Conservation (phyloP, 352 stramenopile species). For the Globisporangium ultimum region DNA sequence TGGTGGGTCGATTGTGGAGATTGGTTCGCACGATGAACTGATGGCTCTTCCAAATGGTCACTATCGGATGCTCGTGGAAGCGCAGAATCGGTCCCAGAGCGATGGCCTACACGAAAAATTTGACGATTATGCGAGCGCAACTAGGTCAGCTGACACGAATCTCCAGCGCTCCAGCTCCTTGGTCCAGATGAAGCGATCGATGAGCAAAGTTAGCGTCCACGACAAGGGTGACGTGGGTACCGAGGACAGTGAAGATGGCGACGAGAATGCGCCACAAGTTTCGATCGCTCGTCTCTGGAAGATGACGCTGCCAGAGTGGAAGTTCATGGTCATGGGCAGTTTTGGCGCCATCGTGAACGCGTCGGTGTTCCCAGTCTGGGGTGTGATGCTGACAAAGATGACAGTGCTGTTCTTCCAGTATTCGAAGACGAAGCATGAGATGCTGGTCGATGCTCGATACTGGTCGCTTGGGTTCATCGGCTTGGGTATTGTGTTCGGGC, state of each 20-base stretch:
- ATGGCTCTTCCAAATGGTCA: slow-evolving; percentile 43
- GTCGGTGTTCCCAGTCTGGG: slow-evolving; percentile 45
- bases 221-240: slow-evolving; percentile 5
- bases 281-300: slow-evolving; percentile 36
- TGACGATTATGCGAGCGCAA: slow-evolving; percentile 1
- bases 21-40: slow-evolving; percentile 91
- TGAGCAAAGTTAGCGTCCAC: too few relatives aligned
- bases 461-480: slow-evolving; percentile 32
- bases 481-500: slow-evolving; percentile 37
- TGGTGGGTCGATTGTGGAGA: slow-evolving; percentile 88
- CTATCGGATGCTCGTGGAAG: slow-evolving; percentile 36
- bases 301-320: slow-evolving; percentile 38
- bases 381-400: slow-evolving; percentile 53
- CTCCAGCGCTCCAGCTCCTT: too few relatives aligned
- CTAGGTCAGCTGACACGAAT: too few relatives aligned
- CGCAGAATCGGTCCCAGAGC: slow-evolving; percentile 10
- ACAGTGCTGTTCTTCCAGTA: slow-evolving; percentile 47
- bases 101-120: too few relatives aligned
- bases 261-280: too few relatives aligned
- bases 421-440: slow-evolving; percentile 26
- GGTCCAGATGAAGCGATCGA: too few relatives aligned
- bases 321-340: slow-evolving; percentile 36
- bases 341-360: slow-evolving; percentile 38
- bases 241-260: too few relatives aligned
- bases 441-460: slow-evolving; percentile 32